phyloP scores from a whole-genome alignment of 2,329 filamentous ascomycete genomes.

The Nigrospora sphaerica region DNA sequence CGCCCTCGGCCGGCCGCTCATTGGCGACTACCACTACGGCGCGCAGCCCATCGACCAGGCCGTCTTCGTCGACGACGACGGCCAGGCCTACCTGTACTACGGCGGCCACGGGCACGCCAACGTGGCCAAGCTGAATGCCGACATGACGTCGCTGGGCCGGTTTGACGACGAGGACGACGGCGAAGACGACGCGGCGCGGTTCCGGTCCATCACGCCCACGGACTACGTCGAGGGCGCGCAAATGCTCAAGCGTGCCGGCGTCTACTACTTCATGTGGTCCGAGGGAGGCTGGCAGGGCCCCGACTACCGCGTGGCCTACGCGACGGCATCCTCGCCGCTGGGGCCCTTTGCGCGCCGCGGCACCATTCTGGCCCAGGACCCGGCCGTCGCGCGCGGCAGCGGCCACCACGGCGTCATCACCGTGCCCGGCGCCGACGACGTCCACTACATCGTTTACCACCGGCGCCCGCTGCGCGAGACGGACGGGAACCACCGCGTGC shows the following conservation, averaged over 20 bases:
- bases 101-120: constrained; percentile 34
- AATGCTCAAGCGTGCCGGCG: constrained; percentile 32
- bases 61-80: constrained; percentile 33
- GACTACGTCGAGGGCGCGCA: constrained; percentile 36
- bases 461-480: constrained; percentile 35
- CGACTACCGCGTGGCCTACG: constrained; percentile 36
- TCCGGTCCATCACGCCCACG: constrained; percentile 37
- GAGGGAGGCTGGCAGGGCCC: constrained; percentile 38
- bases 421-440: constrained; percentile 24
- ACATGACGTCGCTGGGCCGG: constrained; percentile 33
- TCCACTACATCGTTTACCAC: constrained; percentile 39
- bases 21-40: constrained; percentile 34
- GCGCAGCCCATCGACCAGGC: constrained; percentile 41
- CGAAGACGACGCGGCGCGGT: constrained; percentile 11
- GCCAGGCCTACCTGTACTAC: constrained; percentile 34
- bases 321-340: constrained; percentile 28
- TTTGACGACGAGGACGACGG: constrained; percentile 27
- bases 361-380: constrained; percentile 29
- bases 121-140: constrained; percentile 32
- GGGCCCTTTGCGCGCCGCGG: constrained; percentile 32
- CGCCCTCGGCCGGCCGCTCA: constrained; percentile 31
- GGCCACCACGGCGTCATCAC: constrained; percentile 34
- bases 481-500: constrained; percentile 35
- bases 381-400: constrained; percentile 25
- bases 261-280: constrained; percentile 37